Evolutionary conservation across 164 flowering plant species (phyloP).

Genomic region (Stephania yunnanensis): DNA sequence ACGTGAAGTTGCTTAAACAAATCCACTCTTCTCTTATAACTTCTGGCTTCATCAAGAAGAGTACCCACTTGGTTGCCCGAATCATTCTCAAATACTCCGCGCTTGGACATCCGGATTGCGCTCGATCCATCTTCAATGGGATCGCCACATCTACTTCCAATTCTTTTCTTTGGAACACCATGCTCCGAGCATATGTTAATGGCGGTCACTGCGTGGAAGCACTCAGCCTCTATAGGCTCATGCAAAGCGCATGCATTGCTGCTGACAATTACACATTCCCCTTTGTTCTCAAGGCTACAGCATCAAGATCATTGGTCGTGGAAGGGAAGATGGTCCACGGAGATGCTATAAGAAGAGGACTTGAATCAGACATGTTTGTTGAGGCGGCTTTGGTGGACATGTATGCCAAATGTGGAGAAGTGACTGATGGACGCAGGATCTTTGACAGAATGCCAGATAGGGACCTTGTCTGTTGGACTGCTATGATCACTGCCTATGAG

Average conservation of each 20-base stretch:
- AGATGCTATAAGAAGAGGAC: slow-evolving; percentile 29
- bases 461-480: slow-evolving; percentile 43
- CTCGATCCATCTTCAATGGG: slow-evolving; percentile 27
- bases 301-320: slow-evolving; percentile 13
- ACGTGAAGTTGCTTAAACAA: slow-evolving; percentile 18
- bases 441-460: slow-evolving; percentile 37
- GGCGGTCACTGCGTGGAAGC: slow-evolving; percentile 16
- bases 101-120: slow-evolving; percentile 5
- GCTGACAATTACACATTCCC: slow-evolving; percentile 39
- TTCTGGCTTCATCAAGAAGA: slow-evolving; percentile 12
- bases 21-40: slow-evolving; percentile 24
- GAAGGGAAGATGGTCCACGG: slow-evolving; percentile 31
- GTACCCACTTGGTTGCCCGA: slow-evolving; percentile 23
- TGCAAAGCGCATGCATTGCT: slow-evolving; percentile 28
- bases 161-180: slow-evolving; percentile 45
- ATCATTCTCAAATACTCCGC: slow-evolving; percentile 21
- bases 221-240: slow-evolving; percentile 26
- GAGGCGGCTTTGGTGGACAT: slow-evolving; percentile 38
- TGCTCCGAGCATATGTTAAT: slow-evolving; percentile 36
- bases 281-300: slow-evolving; percentile 40
- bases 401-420: slow-evolving; percentile 30
- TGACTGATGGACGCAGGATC: slow-evolving; percentile 25
- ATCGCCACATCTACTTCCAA: slow-evolving; percentile 16
- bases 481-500: slow-evolving; percentile 43
- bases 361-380: slow-evolving; percentile 28